Evolutionary conservation across 129 eudicot species (phyloP).

Genomic region (Flaveria trinervia): DNA sequence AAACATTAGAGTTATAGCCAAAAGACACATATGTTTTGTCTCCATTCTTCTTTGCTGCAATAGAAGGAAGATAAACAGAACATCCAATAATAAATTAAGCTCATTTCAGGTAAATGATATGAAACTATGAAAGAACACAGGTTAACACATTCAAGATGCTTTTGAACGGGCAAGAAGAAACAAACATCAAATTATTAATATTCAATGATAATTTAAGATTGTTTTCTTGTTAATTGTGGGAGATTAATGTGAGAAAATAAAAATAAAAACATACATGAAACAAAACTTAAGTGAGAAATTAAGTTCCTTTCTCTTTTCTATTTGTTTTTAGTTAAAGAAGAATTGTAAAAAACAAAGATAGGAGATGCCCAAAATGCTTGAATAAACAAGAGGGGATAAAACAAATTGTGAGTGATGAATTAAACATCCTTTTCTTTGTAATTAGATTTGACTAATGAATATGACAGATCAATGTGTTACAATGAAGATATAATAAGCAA

Average conservation of each 20-base stretch:
- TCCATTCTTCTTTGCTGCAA: conserved; percentile 39
- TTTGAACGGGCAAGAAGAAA: not conserved
- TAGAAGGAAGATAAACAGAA: not conserved
- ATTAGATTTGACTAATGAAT: conserved; percentile 14
- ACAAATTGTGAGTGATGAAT: not conserved
- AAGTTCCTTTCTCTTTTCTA: not conserved
- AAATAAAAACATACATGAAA: not conserved
- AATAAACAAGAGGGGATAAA: not conserved
- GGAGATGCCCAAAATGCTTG: not conserved
- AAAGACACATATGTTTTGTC: conserved; percentile 32
- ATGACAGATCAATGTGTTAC: not conserved
- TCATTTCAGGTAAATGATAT: conserved; percentile 9
- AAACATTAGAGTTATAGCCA: conserved; percentile 29
- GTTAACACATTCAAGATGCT: conserved; percentile 12
- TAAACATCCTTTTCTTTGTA: not conserved
- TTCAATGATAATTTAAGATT: not conserved
- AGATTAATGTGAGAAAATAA: not conserved
- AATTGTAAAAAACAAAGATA: not conserved
- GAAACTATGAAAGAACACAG: not conserved
- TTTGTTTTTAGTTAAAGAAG: not conserved
- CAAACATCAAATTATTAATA: not conserved
- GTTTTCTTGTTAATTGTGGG: not conserved
- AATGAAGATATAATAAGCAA: not conserved
- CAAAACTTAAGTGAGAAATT: not conserved
- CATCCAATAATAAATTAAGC: conserved; percentile 1